These are phyloP conservation scores for Candida ascalaphidarum DNA, from an alignment of 805 yeast genomes.

Conservation along the genomic window DNA sequence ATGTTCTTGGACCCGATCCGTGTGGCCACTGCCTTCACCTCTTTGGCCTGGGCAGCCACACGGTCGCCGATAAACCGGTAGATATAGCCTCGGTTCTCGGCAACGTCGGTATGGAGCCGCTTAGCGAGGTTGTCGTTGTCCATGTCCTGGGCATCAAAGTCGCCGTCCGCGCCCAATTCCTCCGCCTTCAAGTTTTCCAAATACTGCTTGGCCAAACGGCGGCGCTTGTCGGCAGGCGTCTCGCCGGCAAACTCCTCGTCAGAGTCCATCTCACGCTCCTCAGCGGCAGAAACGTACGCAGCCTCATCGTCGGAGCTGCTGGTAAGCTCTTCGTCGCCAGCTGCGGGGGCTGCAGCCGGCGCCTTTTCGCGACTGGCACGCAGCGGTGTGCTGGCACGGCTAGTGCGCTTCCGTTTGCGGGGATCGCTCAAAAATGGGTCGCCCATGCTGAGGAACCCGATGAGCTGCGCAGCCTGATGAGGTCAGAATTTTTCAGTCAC, in stretches of 20 bases:
- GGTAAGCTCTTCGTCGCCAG: constrained; percentile 48
- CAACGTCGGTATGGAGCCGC: constrained; percentile 80
- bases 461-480: no score
- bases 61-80: constrained; percentile 58
- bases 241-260: constrained; percentile 72
- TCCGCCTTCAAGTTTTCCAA: constrained; percentile 68
- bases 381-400: constrained; percentile 12
- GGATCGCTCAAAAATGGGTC: constrained; percentile 62
- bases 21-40: constrained; percentile 26
- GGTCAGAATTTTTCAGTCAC: no score
- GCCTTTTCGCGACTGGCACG: constrained; percentile 5
- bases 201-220: constrained; percentile 91
- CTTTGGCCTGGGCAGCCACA: constrained; percentile 31
- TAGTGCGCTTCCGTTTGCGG: constrained; percentile 36
- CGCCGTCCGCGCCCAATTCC: constrained; percentile 28
- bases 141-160: constrained; percentile 82
- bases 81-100: constrained; percentile 79
- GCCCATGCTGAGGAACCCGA: constrained; percentile 35
- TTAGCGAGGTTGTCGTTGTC: constrained; percentile 80
- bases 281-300: constrained; percentile 8
- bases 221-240: constrained; percentile 85
- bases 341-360: constrained; percentile 2
- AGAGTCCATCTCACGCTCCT: constrained; percentile 39
- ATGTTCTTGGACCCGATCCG: constrained; percentile 56
- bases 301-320: constrained; percentile 25